Evolutionary conservation across 306 rosid genomes (phyloP), one percentile per base, ranked within the genome.

Genomic region (Casuarina glauca): DNA sequence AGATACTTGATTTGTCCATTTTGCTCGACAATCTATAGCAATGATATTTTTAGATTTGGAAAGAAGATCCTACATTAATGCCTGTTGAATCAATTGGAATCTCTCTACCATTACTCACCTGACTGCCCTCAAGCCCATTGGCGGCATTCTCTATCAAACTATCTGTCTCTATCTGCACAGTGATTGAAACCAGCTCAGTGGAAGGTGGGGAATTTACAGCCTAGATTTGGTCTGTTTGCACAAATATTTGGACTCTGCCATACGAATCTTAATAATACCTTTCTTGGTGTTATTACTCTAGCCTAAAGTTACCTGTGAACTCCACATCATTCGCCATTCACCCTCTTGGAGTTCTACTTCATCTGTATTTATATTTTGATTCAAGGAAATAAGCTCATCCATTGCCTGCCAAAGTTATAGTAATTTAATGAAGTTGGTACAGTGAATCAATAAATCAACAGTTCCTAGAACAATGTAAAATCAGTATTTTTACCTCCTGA

Each of bases 131-230:
- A 58, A 92, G 91, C 46, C 98, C 97, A 81, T 92, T 95, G 66
- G 90, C 97, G 42, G 97, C 98, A 82, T 95, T 92, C 90, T 95
- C 98, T 54, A 95, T 52, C 97, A 97, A 94, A 84, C 97, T 92
- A 82, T 92, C 97, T 2, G 98, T 95, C 86, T 87, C 97, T 67
- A 81, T 82, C 98, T 95, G 84, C 46, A 77, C 9, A 46, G 32
- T 15, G 15, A 48, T 67, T 4, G 50, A 67, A 11, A 16, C 42
- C 49, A 67, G 50, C 50, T 46, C 51, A 51, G 57, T 79, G 51
- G 60, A 39, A 79, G 55, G 50, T 9, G 50, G 69, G 20, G 19
- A 15, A 17, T 2, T 5, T 54, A 6, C 1, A 11, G 3, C 5
- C 8, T 54, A 7, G n/a, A 54, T 16, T 54, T 54, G 20, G 9